Evolutionary conservation across 176 grass and related monocot species (phyloP).

Genomic region (Poa annua): DNA sequence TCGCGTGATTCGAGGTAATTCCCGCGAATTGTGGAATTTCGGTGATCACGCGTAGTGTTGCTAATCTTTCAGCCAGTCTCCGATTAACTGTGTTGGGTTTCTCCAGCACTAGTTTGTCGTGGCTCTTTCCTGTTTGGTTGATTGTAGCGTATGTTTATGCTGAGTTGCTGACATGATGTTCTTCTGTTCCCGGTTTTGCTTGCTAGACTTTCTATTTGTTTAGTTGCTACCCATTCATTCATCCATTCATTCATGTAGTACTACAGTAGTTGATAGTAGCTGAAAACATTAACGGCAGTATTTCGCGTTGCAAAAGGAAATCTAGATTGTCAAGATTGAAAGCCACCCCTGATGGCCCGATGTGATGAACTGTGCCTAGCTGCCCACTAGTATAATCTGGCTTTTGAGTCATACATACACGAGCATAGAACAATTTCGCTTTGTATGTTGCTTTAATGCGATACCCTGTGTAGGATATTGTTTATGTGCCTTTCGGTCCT

Average conservation of each 20-base stretch:
- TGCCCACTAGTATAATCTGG: background rate
- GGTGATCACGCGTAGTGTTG: background rate
- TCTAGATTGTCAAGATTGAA: background rate
- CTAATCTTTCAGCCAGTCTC: background rate
- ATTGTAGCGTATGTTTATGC: background rate
- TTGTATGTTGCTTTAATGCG: conserved; percentile 15
- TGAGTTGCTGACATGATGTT: background rate
- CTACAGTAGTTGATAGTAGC: background rate
- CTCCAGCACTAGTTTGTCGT: background rate
- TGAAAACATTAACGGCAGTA: background rate
- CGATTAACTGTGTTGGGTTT: conserved; percentile 6
- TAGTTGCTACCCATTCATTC: background rate
- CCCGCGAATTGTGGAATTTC: conserved; percentile 6
- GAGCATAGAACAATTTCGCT: background rate
- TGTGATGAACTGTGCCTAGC: conserved; percentile 17
- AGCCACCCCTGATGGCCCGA: background rate
- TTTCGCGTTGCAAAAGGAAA: background rate
- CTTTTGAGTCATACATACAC: background rate
- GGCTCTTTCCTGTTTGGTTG: background rate
- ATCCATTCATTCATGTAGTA: background rate
- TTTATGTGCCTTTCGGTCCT: background rate
- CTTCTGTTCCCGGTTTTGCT: background rate
- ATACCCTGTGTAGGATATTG: conserved; percentile 19
- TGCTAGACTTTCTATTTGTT: background rate
- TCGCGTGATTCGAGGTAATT: conserved; percentile 46